Percentiles rank a stretch among this genome's conserved stretches.
These are phyloP conservation scores for Colletotrichum liriopes DNA, from an alignment of 2,329 filamentous ascomycete genomes.

Conservation along the genomic window DNA sequence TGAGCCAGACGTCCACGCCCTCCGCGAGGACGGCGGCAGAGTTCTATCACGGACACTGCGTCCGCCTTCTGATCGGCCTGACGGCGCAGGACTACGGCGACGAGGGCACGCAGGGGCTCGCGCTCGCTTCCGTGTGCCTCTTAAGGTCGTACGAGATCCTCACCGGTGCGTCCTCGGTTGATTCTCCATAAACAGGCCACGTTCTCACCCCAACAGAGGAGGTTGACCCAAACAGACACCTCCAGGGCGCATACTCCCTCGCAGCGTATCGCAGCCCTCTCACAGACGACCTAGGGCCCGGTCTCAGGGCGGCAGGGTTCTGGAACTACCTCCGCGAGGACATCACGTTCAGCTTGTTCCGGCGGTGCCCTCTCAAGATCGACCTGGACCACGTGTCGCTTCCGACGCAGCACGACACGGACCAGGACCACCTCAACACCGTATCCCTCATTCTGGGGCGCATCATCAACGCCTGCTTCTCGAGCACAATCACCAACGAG, in stretches of 20 bases:
- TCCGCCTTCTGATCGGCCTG: constrained; percentile 57
- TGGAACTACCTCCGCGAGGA: constrained; percentile 69
- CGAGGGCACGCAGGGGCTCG: constrained; percentile 52
- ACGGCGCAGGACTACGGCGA: constrained; percentile 48
- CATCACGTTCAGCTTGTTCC: constrained; percentile 67
- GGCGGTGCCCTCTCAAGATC: constrained; percentile 59
- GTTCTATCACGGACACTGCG: constrained; percentile 58
- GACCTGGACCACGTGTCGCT: constrained; percentile 48
- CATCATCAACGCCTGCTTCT: constrained; percentile 59
- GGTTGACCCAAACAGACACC: constrained; percentile 60
- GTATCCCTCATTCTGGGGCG: constrained; percentile 60
- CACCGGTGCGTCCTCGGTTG: constrained; percentile 50
- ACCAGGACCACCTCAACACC: constrained; percentile 57
- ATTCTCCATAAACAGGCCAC: background rate
- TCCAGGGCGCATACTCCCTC: constrained; percentile 64
- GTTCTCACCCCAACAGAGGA: constrained; percentile 49
- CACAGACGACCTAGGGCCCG: constrained; percentile 45
- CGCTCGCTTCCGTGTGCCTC: constrained; percentile 63
- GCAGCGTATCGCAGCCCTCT: constrained; percentile 50
- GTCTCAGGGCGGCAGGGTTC: constrained; percentile 58
- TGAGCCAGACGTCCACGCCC: constrained; percentile 51
- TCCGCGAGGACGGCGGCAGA: constrained; percentile 51
- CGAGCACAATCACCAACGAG: constrained; percentile 1
- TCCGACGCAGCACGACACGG: constrained; percentile 38
- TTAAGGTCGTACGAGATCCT: constrained; percentile 66